phyloP scores from a whole-genome alignment of 78 protist genomes.

The Polysphondylium violaceum region DNA sequence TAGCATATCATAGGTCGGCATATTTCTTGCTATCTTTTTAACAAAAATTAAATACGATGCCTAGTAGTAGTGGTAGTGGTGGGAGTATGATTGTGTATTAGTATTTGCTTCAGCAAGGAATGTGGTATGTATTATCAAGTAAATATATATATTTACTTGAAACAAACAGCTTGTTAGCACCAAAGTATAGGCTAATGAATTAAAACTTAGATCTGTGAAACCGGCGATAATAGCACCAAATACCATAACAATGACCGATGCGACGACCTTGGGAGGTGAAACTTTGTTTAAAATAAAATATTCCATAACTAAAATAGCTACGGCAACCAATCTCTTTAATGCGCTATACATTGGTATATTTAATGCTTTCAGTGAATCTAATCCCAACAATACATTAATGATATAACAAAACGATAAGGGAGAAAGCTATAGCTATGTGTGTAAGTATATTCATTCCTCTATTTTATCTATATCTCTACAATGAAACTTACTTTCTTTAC shows the following conservation, averaged over 20 bases:
- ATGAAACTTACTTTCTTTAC: constrained; percentile 49
- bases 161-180: constrained; percentile 60
- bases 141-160: constrained; percentile 17
- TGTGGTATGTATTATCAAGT: not conserved
- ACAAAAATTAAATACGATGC: constrained; percentile 64
- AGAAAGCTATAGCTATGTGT: not conserved
- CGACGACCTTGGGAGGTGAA: constrained; percentile 35
- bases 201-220: constrained; percentile 46
- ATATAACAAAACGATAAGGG: constrained; percentile 76
- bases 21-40: constrained; percentile 39
- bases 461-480: not conserved
- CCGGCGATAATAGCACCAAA: constrained; percentile 68
- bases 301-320: constrained; percentile 52
- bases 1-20: constrained; percentile 66
- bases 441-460: not conserved
- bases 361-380: constrained; percentile 29
- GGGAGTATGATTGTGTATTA: not conserved
- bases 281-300: constrained; percentile 48
- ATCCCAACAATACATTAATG: constrained; percentile 57
- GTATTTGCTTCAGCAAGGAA: not conserved
- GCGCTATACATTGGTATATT: constrained; percentile 82
- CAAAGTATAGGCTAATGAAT: constrained; percentile 32
- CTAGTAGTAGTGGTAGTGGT: not conserved
- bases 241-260: constrained; percentile 58
- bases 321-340: constrained; percentile 57